phyloP scores from a whole-genome alignment of 805 yeast genomes.

The Candida piceae region DNA sequence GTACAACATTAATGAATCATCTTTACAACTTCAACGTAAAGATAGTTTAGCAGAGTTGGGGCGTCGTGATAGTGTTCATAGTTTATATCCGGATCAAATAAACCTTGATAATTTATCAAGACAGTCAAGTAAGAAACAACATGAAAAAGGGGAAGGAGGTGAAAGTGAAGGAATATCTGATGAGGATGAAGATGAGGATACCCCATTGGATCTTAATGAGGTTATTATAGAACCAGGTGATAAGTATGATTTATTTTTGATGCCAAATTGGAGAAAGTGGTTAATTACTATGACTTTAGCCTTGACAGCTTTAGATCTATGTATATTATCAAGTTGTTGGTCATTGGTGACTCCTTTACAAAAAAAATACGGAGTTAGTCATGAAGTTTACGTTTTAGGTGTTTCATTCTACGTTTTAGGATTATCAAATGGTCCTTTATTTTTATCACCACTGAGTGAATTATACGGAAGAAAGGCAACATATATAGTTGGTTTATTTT shows the following conservation, averaged over 20 bases:
- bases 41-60: conserved; percentile 3
- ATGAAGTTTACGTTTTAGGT: conserved; percentile 56
- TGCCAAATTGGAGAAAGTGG: conserved; percentile 52
- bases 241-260: conserved; percentile 10
- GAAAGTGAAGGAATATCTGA: too few species aligned
- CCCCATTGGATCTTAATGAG: conserved; percentile 13
- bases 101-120: conserved; percentile 9
- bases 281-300: conserved; percentile 49
- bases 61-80: conserved; percentile 10
- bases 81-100: conserved; percentile 20
- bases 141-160: too few species aligned
- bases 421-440: conserved; percentile 58
- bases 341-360: conserved; percentile 55
- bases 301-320: conserved; percentile 51
- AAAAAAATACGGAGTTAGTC: conserved; percentile 42
- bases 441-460: conserved; percentile 59
- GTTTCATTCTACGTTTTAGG: conserved; percentile 57
- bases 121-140: conserved; percentile 2
- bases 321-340: conserved; percentile 67
- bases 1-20: neutral
- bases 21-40: conserved; percentile 1
- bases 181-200: neutral
- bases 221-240: conserved; percentile 16
- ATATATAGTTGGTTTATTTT: conserved; percentile 42
- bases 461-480: conserved; percentile 51